A percentile compares a stretch with the other conserved stretches of the same genome.
phyloP scores from a whole-genome alignment of 78 protist genomes.

The Bodo saltans region DNA sequence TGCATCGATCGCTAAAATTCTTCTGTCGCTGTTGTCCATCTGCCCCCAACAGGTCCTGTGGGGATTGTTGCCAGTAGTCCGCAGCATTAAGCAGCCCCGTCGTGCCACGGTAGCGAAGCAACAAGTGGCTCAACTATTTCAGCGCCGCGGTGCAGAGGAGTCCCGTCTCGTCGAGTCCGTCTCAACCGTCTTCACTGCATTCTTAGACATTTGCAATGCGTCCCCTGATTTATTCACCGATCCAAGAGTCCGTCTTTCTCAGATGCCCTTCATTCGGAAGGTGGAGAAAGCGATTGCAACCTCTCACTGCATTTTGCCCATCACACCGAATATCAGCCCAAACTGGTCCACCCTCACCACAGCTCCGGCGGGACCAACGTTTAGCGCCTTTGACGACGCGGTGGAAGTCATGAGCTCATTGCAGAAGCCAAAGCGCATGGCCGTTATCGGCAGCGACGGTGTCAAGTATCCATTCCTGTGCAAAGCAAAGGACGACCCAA shows the following conservation, averaged over 20 bases:
- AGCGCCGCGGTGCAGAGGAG: conserved; percentile 51
- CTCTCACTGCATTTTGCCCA: too few relatives aligned
- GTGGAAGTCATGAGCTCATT: conserved; percentile 65
- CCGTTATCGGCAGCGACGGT: conserved; percentile 58
- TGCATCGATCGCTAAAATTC: background rate
- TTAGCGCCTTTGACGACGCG: background rate
- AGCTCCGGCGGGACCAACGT: background rate
- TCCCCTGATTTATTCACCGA: too few relatives aligned
- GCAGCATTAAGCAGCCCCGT: background rate
- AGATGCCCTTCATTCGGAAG: too few relatives aligned
- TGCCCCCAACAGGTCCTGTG: background rate
- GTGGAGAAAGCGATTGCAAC: too few relatives aligned
- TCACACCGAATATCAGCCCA: too few relatives aligned
- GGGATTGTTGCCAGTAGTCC: background rate
- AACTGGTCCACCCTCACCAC: too few relatives aligned
- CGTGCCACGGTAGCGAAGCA: background rate
- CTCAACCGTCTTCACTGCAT: conserved; percentile 2
- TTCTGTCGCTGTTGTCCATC: background rate
- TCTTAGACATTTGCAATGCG: too few relatives aligned
- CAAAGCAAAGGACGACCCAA: conserved; percentile 91
- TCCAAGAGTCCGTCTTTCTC: too few relatives aligned
- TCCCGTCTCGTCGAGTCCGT: conserved; percentile 53
- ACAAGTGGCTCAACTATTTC: background rate
- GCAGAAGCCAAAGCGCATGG: conserved; percentile 73
- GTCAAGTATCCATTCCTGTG: conserved; percentile 49